Conservation (phyloP, 345 rosid genomes). For the Jatropha curcas region DNA sequence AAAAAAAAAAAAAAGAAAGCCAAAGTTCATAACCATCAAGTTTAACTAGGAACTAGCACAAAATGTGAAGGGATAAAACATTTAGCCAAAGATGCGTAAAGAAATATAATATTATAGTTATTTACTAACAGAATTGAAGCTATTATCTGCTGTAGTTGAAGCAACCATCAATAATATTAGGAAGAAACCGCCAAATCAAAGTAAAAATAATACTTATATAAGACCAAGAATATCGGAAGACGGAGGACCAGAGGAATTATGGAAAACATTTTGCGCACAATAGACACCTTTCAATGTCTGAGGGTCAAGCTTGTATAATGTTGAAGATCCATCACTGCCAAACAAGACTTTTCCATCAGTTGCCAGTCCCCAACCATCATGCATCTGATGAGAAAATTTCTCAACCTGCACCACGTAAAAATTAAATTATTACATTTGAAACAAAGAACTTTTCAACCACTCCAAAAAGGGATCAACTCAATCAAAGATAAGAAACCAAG, state of each 20-base stretch:
- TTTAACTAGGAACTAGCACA: slow-evolving; percentile 15
- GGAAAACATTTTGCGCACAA: slow-evolving; percentile 11
- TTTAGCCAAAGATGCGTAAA: background rate
- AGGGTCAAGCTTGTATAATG: slow-evolving; percentile 73
- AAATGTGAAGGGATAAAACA: background rate
- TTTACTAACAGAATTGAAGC: background rate
- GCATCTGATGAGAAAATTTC: slow-evolving; percentile 72
- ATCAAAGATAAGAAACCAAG: background rate
- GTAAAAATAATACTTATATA: background rate
- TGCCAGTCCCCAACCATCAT: slow-evolving; percentile 98
- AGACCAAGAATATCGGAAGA: slow-evolving; percentile 4
- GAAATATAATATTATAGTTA: background rate
- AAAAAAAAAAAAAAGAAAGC: too few relatives aligned
- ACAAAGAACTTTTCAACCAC: slow-evolving; percentile 3
- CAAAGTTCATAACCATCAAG: too few relatives aligned
- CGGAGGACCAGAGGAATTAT: slow-evolving; percentile 6
- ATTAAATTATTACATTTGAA: slow-evolving; percentile 4
- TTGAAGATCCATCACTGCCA: slow-evolving; percentile 92
- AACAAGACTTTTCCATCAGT: slow-evolving; percentile 80
- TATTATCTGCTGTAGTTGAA: background rate
- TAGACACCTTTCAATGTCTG: slow-evolving; percentile 63
- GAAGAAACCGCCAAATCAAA: background rate
- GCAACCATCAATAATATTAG: background rate
- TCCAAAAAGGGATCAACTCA: background rate
- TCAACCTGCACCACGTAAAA: slow-evolving; percentile 48